Evolutionary conservation across 1,284 basidiomycete species (phyloP).

Genomic region (Apiotrichum mycotoxinovorans): DNA sequence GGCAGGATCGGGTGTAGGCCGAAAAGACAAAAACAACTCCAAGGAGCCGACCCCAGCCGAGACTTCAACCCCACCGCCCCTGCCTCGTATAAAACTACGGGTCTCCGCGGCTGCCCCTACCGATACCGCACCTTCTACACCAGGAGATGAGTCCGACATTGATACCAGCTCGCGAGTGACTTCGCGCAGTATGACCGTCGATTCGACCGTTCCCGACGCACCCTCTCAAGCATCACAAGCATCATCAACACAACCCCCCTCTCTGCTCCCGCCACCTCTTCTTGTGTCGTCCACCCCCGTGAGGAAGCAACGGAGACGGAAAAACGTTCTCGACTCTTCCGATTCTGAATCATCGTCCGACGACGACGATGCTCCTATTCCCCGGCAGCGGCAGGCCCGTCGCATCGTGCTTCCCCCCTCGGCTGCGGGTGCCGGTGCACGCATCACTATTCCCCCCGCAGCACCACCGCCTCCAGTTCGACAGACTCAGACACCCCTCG

Average conservation of each 20-base stretch:
- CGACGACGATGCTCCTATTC: conserved; percentile 21
- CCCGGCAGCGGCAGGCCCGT: conserved; percentile 14
- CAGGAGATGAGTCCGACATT: conserved; percentile 14
- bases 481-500: conserved; percentile 25
- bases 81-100: conserved; percentile 19
- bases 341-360: conserved; percentile 40
- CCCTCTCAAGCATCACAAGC: conserved; percentile 4
- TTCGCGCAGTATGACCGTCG: conserved; percentile 14
- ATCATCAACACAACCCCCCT: not conserved
- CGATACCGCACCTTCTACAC: not conserved
- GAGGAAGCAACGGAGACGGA: conserved; percentile 1
- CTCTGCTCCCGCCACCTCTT: not conserved
- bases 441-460: conserved; percentile 6
- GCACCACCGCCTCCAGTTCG: conserved; percentile 6
- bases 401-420: conserved; percentile 16
- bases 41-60: conserved; percentile 10
- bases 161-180: conserved; percentile 8
- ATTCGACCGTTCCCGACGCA: not conserved
- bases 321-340: conserved; percentile 33
- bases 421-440: conserved; percentile 5
- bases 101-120: not conserved
- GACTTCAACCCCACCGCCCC: not conserved
- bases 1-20: not conserved
- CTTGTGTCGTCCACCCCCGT: conserved; percentile 3
- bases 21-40: conserved; percentile 6